A percentile compares a stretch with the other conserved stretches of the same genome.
phyloP scores from a whole-genome alignment of 495 filamentous ascomycete genomes.

The Parathielavia hyrcaniae region DNA sequence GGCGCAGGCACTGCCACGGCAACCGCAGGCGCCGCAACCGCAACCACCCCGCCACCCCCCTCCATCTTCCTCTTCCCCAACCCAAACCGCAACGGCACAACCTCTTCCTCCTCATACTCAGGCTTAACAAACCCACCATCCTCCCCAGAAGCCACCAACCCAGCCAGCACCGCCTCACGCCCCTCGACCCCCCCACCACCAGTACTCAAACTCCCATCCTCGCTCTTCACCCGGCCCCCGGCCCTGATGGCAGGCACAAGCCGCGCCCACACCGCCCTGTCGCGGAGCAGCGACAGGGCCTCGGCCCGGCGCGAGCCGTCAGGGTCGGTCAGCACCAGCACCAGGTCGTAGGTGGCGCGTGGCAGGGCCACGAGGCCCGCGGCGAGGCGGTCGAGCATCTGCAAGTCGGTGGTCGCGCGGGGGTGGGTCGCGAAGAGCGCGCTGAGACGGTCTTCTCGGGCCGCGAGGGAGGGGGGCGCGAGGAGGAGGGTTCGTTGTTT shows the following conservation, averaged over 20 bases:
- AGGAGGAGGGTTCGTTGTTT: conserved; percentile 45
- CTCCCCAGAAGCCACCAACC: conserved; percentile 49
- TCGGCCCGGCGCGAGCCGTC: conserved; percentile 57
- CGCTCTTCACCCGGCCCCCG: conserved; percentile 61
- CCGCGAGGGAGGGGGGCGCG: conserved; percentile 49
- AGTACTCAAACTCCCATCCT: conserved; percentile 54
- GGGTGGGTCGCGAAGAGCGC: conserved; percentile 53
- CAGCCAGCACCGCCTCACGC: conserved; percentile 75
- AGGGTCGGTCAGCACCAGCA: conserved; percentile 75
- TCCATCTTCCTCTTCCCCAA: conserved; percentile 53
- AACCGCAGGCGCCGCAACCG: conserved; percentile 16
- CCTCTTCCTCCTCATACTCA: conserved; percentile 56
- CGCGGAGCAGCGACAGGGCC: conserved; percentile 51
- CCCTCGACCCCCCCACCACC: conserved; percentile 35
- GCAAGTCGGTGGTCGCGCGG: conserved; percentile 72
- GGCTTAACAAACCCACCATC: conserved; percentile 63
- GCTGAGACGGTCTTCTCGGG: conserved; percentile 43
- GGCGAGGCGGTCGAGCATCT: conserved; percentile 95
- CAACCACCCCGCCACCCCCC: background rate
- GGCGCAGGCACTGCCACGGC: conserved; percentile 23
- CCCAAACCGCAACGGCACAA: conserved; percentile 64
- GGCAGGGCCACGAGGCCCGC: conserved; percentile 77
- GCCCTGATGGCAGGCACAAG: conserved; percentile 64
- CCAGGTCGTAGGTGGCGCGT: conserved; percentile 66
- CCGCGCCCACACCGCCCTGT: conserved; percentile 59